Evolutionary conservation across 306 rosid species (phyloP).

Genomic region (Cucumis sativus): Cucumber_9930_V3 NC_026657.2:10798501-10799000

Average conservation of each 20-base stretch:
- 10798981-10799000: conserved; percentile 7
- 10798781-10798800: neutral
- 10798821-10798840: conserved; percentile 5
- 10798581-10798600: conserved; percentile 13
- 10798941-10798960: conserved; percentile 7
- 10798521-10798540: conserved; percentile 11
- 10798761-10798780: neutral
- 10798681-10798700: conserved; percentile 9
- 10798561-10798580: conserved; percentile 14
- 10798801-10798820: neutral
- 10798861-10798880: conserved; percentile 27
- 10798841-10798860: conserved; percentile 10
- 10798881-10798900: conserved; percentile 18
- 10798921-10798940: conserved; percentile 1
- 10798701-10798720: neutral
- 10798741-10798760: neutral
- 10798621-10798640: conserved; percentile 5
- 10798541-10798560: conserved; percentile 21
- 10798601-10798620: conserved; percentile 1
- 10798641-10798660: conserved; percentile 13
- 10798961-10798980: conserved; percentile 8
- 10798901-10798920: conserved; percentile 13
- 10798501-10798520: conserved; percentile 20
- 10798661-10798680: conserved; percentile 20
- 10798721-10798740: neutral